phyloP scores from a whole-genome alignment of 352 stramenopile genomes.

The Phytophthora lateralis region DNA sequence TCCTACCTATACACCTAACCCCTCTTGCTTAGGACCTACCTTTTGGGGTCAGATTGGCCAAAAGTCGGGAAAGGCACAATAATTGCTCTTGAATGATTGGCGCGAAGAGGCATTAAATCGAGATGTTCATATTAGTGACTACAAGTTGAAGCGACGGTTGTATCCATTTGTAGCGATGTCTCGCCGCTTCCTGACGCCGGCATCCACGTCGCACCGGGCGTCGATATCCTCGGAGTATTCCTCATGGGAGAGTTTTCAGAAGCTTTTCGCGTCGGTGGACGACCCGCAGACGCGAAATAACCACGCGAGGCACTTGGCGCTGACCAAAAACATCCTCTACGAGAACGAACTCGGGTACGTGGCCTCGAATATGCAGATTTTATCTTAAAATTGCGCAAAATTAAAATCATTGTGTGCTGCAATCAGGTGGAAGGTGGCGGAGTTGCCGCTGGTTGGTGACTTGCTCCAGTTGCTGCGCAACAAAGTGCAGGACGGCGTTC shows the following conservation, averaged over 20 bases:
- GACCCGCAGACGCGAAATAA: slow-evolving; percentile 72
- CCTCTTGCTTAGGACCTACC: too few species aligned
- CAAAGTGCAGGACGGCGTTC: slow-evolving; percentile 54
- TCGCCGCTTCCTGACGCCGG: slow-evolving; percentile 8
- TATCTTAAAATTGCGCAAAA: neutral
- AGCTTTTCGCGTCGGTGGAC: slow-evolving; percentile 63
- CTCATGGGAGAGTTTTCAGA: slow-evolving; percentile 53
- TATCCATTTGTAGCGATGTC: slow-evolving; percentile 19
- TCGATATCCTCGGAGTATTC: neutral
- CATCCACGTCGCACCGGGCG: slow-evolving; percentile 2
- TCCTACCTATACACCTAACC: too few species aligned
- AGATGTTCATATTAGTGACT: neutral
- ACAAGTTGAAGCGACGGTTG: slow-evolving; percentile 12
- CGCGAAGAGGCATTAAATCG: too few species aligned
- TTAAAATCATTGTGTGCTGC: neutral
- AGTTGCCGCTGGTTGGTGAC: slow-evolving; percentile 66
- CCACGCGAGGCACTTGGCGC: slow-evolving; percentile 70
- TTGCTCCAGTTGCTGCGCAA: slow-evolving; percentile 60
- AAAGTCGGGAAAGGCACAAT: too few species aligned
- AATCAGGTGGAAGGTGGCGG: slow-evolving; percentile 68
- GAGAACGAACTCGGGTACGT: slow-evolving; percentile 68
- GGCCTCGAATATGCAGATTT: neutral
- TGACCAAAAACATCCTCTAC: slow-evolving; percentile 81
- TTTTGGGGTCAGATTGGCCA: too few species aligned
- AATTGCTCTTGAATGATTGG: too few species aligned